Evolutionary conservation across 352 stramenopile genomes (phyloP), one percentile per base, ranked within the genome.

Genomic region (Thraustotheca clavata): DNA sequence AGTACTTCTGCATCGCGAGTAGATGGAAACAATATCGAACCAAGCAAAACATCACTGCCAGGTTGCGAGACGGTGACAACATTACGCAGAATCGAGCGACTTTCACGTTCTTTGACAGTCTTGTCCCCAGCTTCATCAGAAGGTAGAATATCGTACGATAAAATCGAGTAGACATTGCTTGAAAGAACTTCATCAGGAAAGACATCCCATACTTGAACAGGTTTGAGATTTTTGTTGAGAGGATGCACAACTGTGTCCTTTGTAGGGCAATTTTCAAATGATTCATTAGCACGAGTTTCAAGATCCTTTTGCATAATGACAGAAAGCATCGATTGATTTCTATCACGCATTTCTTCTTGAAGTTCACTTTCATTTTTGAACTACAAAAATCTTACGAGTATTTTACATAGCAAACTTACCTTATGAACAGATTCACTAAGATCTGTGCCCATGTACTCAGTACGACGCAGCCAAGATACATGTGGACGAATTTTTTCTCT

Each of bases 331-430:
- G 78, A 89, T 60, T 93, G 82, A 9, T 82, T 93, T 50, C 80
- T 80, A 74, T 93, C 80, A 33, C 84, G 82, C 43, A 93, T 69
- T 36, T 80, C 82, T 31, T 73, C 89, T 68, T 93, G 84, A 60
- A 93, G 86, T 67, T 93, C 84, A 31, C 84, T 78, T 50, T 93
- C 84, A 62, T 82, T 93, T 67, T 90, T 90, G 67, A 93, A 93
- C 66, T 77, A 59, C 0, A 6, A 12, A 26, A 11, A 31, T 32
- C 27, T 20, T 31, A 3, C 29, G 18, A 2, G 8, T 12, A 33
- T 14, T 3, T 9, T 12, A 63, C 2, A 41, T 27, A 14, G 7
- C 29, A 18, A 20, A 34, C 11, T n/a, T 60, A 77, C 71, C 62
- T 90, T 89, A 73, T 93, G 84, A 59, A 89, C 83, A 2, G 79